Evolutionary conservation across 2,329 filamentous ascomycete species (phyloP), one percentile per base, ranked within the genome.

Genomic region (Coniochaeta prunicola): DNA sequence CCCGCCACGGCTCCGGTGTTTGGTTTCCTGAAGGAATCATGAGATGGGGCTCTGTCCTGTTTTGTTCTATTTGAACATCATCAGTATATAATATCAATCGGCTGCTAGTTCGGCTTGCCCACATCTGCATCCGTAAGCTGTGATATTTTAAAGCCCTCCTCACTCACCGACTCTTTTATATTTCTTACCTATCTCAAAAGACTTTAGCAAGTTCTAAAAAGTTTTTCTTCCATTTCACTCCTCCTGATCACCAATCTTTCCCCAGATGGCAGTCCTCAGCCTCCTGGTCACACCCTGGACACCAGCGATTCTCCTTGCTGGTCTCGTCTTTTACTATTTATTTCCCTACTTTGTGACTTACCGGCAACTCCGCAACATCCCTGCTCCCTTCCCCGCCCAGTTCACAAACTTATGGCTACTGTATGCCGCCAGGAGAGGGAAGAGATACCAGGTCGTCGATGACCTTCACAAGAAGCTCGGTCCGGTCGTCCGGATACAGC

Each of bases 331-430:
- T 21, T 85, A 77, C 68, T 89, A 85, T 67, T 57, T 86, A 10
- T 80, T 85, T 57, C 78, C 84, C 0, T 88, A 86, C 69, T 71
- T 88, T 28, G 73, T 82, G 59, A 87, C 85, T 24, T 78, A 75
- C 59, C 56, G 68, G 4, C 67, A 73, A 59, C 77, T 85, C 61
- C 69, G 82, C 71, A 65, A 70, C 64, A 80, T 90, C 17, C 87
- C 87, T 0, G 80, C 80, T 0, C 87, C 87, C 0, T 85, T 87
- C 64, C 80, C 83, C 0, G 81, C 82, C 0, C 77, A 80, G 34
- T 90, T 92, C 71, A 84, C 86, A 31, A 91, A 92, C 65, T 74
- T 96, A 30, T 97, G 92, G 92, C 81, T 96, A 24, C 73, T 96
- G 56, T 75, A 78, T 9, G 80, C 86, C 13, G 77, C 77, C 57